Evolutionary conservation across 805 yeast species (phyloP).

Genomic region (Candida endomychidarum): DNA sequence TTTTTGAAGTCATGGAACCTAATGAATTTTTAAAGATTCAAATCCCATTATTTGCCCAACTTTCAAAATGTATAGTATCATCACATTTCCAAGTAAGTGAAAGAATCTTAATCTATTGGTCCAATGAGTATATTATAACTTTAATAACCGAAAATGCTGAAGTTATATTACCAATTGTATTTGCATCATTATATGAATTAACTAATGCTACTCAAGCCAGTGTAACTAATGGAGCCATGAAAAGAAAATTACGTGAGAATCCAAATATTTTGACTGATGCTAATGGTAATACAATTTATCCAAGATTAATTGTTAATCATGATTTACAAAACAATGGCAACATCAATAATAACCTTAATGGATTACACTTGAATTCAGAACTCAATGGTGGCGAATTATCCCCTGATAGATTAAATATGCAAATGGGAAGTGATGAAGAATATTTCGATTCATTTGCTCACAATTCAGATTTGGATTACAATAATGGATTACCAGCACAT

Average conservation of each 20-base stretch:
- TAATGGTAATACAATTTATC: conserved; percentile 42
- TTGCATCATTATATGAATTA: conserved; percentile 84
- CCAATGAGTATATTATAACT: conserved; percentile 88
- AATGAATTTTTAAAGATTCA: conserved; percentile 87
- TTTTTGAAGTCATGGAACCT: conserved; percentile 94
- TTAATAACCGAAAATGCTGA: conserved; percentile 91
- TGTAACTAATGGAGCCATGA: conserved; percentile 38
- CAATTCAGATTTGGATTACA: conserved; percentile 28
- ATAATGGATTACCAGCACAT: conserved; percentile 37
- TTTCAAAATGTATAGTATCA: conserved; percentile 89
- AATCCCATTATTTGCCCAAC: conserved; percentile 89
- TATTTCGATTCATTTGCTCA: conserved; percentile 42
- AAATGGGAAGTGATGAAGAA: conserved; percentile 44
- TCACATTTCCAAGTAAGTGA: conserved; percentile 98
- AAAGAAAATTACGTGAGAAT: conserved; percentile 37
- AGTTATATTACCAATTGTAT: conserved; percentile 87
- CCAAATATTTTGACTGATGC: conserved; percentile 42
- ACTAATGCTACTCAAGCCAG: conserved; percentile 53
- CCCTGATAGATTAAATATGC: conserved; percentile 20
- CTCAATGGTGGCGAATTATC: background rate
- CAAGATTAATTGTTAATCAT: conserved; percentile 29
- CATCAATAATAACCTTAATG: conserved; percentile 17
- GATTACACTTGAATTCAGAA: conserved; percentile 13
- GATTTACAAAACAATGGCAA: conserved; percentile 17
- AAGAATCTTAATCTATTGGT: conserved; percentile 91